phyloP scores from a whole-genome alignment of 2,329 filamentous ascomycete species.

The Fusarium brevicatenulatum region DNA sequence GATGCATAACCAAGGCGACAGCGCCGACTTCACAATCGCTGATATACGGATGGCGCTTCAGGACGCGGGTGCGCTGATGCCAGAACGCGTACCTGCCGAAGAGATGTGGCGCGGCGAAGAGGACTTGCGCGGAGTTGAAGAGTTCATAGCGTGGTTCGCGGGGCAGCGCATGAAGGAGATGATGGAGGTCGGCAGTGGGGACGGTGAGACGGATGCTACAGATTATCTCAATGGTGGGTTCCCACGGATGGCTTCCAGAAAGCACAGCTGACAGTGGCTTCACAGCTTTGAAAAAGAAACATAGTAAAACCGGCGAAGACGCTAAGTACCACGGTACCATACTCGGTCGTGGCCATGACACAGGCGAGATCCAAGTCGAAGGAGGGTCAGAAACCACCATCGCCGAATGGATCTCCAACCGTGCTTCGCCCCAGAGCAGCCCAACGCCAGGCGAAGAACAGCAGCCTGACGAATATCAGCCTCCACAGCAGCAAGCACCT shows the following conservation, averaged over 20 bases:
- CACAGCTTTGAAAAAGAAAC: conserved; percentile 86
- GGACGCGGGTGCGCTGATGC: conserved; percentile 79
- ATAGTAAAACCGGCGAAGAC: conserved; percentile 89
- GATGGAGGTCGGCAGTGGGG: conserved; percentile 79
- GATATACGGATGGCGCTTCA: conserved; percentile 89
- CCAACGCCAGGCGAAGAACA: conserved; percentile 16
- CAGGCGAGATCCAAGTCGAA: conserved; percentile 78
- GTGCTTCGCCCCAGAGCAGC: conserved; percentile 32
- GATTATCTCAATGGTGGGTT: conserved; percentile 74
- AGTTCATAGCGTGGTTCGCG: conserved; percentile 81
- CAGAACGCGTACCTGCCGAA: conserved; percentile 73
- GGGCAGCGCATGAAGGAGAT: conserved; percentile 83
- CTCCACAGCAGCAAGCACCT: conserved; percentile 15
- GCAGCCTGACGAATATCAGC: conserved; percentile 6
- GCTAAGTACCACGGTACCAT: conserved; percentile 86
- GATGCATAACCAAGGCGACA: conserved; percentile 71
- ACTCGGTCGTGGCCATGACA: conserved; percentile 78
- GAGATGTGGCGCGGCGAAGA: conserved; percentile 77
- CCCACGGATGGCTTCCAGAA: no score
- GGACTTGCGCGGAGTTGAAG: conserved; percentile 80
- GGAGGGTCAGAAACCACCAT: conserved; percentile 66
- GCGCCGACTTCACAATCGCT: conserved; percentile 62
- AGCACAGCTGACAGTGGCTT: conserved; percentile 52
- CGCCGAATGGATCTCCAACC: conserved; percentile 51
- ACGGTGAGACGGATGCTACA: conserved; percentile 70